These are phyloP conservation scores for Myochromella boudieri DNA, from an alignment of 768 basidiomycete genomes.

Conservation along the genomic window DNA sequence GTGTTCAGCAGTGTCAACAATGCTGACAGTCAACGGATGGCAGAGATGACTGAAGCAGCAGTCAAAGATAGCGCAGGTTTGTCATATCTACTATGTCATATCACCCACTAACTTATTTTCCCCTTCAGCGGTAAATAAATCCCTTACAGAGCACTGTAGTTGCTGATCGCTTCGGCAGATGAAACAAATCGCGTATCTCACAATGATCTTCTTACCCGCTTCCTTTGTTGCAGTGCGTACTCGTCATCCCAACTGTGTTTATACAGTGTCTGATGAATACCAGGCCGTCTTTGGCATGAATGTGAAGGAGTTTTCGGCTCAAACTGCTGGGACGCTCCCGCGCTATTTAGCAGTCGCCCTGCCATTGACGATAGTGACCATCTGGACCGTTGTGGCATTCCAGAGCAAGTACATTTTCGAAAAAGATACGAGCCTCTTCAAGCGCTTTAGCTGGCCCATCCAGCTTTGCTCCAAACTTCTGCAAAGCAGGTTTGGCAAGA, in stretches of 20 bases:
- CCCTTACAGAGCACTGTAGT: background rate
- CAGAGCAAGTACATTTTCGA: conserved; percentile 43
- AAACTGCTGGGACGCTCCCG: conserved; percentile 36
- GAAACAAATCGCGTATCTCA: conserved; percentile 61
- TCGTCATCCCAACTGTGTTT: background rate
- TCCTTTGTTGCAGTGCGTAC: conserved; percentile 48
- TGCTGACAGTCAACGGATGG: conserved; percentile 51
- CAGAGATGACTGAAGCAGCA: conserved; percentile 50
- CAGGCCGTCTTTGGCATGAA: conserved; percentile 66
- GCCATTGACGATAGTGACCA: conserved; percentile 45
- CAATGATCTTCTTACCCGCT: conserved; percentile 62
- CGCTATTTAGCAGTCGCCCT: conserved; percentile 45
- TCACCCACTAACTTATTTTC: background rate
- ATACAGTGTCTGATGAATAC: background rate
- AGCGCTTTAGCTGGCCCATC: conserved; percentile 37
- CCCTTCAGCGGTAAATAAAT: conserved; percentile 21
- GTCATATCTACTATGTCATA: conserved; percentile 10
- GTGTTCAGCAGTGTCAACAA: conserved; percentile 63
- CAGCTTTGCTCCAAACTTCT: conserved; percentile 19
- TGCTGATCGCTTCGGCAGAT: conserved; percentile 28
- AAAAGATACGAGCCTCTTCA: conserved; percentile 23
- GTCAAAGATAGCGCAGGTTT: conserved; percentile 48
- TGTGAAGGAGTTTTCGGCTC: conserved; percentile 37
- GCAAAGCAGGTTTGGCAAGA: background rate
- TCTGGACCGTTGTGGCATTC: conserved; percentile 58